These are phyloP conservation scores for Physaria fendleri DNA, from an alignment of 345 rosid genomes.

Conservation along the genomic window DNA sequence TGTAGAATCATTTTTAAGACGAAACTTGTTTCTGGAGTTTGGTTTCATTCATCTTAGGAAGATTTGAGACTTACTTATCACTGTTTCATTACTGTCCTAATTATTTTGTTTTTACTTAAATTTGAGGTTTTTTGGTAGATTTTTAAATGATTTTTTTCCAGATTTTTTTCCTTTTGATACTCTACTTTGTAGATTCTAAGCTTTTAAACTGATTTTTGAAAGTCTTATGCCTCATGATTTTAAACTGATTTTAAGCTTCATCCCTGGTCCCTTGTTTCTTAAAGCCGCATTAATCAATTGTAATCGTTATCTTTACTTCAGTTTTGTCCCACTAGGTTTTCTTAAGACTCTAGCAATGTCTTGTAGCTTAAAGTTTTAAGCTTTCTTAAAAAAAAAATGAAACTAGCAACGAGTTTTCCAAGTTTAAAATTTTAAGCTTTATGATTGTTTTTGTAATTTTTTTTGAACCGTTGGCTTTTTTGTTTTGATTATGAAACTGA, in stretches of 20 bases:
- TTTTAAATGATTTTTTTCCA: not conserved
- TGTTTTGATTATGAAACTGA: not conserved
- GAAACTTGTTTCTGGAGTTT: not conserved
- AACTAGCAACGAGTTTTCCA: slow-evolving; percentile 13
- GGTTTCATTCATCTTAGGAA: no score
- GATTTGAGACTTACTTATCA: not conserved
- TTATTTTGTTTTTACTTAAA: not conserved
- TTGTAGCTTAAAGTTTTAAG: no score
- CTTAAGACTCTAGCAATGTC: no score
- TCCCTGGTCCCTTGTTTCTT: no score
- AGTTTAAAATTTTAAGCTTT: not conserved
- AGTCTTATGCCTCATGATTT: no score
- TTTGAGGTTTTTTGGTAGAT: not conserved
- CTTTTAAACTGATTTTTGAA: no score
- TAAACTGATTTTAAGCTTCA: no score
- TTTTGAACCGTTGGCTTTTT: not conserved
- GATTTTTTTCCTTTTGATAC: not conserved
- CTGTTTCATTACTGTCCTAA: not conserved
- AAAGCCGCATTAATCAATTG: no score
- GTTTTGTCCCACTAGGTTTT: no score
- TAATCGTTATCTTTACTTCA: no score
- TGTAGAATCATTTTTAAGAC: not conserved
- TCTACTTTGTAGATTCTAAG: no score
- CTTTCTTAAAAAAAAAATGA: no score
- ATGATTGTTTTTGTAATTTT: not conserved